These are phyloP conservation scores for Ganoderma resinaceum DNA, from an alignment of 1,284 basidiomycete genomes.

Conservation along the genomic window DNA sequence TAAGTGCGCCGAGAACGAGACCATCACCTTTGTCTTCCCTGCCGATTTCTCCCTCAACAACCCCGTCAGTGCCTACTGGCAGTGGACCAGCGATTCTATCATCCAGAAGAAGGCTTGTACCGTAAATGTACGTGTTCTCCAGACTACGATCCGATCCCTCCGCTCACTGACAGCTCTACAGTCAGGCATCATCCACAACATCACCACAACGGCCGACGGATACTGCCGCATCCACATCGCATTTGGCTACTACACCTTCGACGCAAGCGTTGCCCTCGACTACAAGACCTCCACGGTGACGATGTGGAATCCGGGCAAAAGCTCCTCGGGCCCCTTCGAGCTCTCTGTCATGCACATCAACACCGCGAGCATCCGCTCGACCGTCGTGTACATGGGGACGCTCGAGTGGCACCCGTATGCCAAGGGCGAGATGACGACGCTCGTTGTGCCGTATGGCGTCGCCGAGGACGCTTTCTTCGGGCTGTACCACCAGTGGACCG, in stretches of 20 bases:
- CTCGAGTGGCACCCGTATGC: constrained; percentile 5
- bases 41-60: no score
- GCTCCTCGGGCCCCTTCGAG: background rate
- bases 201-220: background rate
- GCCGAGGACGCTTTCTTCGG: constrained; percentile 5
- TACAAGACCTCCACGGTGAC: background rate
- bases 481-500: constrained; percentile 16
- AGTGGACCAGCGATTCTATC: background rate
- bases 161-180: background rate
- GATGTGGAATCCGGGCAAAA: background rate
- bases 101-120: background rate
- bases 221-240: background rate
- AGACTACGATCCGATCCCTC: background rate
- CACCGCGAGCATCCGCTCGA: background rate
- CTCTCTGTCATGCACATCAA: background rate
- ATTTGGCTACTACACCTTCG: constrained; percentile 5
- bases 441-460: constrained; percentile 10
- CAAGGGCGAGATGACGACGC: constrained; percentile 13
- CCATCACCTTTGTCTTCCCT: background rate
- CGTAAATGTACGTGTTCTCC: background rate
- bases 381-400: constrained; percentile 12
- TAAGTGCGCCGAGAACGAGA: background rate
- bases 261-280: background rate
- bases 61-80: background rate
- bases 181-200: background rate